phyloP scores from a whole-genome alignment of 2,329 filamentous ascomycete genomes.

The Aspergillus aculeatinus region DNA sequence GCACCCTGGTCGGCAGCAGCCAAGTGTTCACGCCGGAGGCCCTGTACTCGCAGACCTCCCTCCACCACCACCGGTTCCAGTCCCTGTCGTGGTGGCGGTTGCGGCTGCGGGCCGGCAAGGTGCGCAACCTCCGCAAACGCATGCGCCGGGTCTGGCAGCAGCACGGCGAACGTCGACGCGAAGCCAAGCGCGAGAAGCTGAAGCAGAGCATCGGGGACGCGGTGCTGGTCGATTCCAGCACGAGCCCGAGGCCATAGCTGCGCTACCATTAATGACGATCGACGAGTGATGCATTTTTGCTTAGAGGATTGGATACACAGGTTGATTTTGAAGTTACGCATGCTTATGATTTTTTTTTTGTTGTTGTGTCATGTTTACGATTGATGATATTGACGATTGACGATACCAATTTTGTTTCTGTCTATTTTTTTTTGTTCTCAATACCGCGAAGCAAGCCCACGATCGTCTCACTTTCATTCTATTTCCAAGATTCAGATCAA shows the following conservation, averaged over 20 bases:
- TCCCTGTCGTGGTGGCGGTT: slow-evolving; percentile 45
- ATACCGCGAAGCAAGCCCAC: background rate
- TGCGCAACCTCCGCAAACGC: slow-evolving; percentile 51
- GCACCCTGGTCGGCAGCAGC: slow-evolving; percentile 32
- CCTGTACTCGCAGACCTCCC: slow-evolving; percentile 32
- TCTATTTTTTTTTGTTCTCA: background rate
- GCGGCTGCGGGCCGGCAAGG: slow-evolving; percentile 52
- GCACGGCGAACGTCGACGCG: slow-evolving; percentile 48
- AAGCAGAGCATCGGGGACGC: slow-evolving; percentile 52
- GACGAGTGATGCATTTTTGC: background rate
- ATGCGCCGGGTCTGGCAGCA: slow-evolving; percentile 45
- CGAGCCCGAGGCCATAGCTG: slow-evolving; percentile 11
- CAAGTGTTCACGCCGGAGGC: slow-evolving; percentile 27
- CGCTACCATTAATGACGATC: background rate
- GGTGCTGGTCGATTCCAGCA: slow-evolving; percentile 21
- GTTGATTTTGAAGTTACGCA: background rate
- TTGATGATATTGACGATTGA: background rate
- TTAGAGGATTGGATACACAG: background rate
- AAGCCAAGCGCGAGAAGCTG: slow-evolving; percentile 54
- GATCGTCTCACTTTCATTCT: too few relatives aligned
- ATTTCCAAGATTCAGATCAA: background rate
- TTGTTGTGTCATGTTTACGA: background rate
- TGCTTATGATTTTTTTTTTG: background rate
- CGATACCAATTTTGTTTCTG: slow-evolving; percentile 16
- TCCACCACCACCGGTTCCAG: slow-evolving; percentile 30